Conservation (phyloP, 2,329 filamentous ascomycete genomes). For the Thermomyces lanuginosus region DNA sequence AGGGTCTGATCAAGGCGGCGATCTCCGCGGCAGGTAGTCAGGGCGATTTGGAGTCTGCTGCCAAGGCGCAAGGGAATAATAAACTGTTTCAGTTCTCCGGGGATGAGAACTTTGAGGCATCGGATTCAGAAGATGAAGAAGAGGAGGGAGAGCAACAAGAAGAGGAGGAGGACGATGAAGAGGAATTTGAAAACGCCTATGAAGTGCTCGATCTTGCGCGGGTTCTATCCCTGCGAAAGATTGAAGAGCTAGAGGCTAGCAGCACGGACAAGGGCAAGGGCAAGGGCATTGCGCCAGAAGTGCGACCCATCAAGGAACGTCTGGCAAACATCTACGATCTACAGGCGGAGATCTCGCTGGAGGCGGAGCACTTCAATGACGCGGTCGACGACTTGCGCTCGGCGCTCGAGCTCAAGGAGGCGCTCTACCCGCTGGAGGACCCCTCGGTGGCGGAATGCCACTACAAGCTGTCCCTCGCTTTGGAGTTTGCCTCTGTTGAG, state of each 20-base stretch:
- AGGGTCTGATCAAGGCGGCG: conserved; percentile 13
- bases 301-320: conserved; percentile 58
- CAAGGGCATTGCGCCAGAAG: conserved; percentile 22
- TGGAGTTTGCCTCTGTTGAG: conserved; percentile 74
- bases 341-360: conserved; percentile 88
- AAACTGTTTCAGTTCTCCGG: conserved; percentile 83
- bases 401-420: conserved; percentile 60
- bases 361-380: conserved; percentile 80
- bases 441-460: conserved; percentile 85
- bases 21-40: conserved; percentile 11
- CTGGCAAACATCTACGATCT: conserved; percentile 87
- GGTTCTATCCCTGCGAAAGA: conserved; percentile 40
- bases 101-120: conserved; percentile 82
- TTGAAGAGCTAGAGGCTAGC: conserved; percentile 34
- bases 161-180: conserved; percentile 44
- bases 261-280: conserved; percentile 34
- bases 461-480: conserved; percentile 85
- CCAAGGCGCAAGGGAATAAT: conserved; percentile 24
- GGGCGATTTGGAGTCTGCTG: conserved; percentile 7
- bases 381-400: conserved; percentile 73
- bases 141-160: conserved; percentile 28
- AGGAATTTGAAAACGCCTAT: conserved; percentile 48
- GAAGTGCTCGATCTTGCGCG: conserved; percentile 48
- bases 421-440: conserved; percentile 63
- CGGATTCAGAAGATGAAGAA: conserved; percentile 41